phyloP scores from a whole-genome alignment of 2,329 filamentous ascomycete species.

The Colletotrichum limetticola region DNA sequence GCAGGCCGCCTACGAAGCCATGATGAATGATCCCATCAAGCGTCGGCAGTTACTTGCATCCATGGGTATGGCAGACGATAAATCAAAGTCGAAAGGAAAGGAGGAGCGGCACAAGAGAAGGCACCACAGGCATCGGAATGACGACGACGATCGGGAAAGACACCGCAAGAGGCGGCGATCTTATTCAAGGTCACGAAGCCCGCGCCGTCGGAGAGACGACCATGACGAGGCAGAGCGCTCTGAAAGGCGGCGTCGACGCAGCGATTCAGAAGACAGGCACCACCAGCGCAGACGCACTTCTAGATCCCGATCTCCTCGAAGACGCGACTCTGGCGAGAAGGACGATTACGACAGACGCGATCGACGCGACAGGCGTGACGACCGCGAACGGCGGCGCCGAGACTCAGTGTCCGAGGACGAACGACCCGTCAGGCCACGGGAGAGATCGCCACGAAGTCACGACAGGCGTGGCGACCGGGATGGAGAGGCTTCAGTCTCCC shows the following conservation, averaged over 20 bases:
- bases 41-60: slow-evolving; percentile 74
- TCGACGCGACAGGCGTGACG: slow-evolving; percentile 39
- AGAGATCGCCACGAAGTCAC: slow-evolving; percentile 12
- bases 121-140: slow-evolving; percentile 54
- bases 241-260: slow-evolving; percentile 34
- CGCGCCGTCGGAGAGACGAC: slow-evolving; percentile 43
- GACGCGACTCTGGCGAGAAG: slow-evolving; percentile 26
- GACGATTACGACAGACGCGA: slow-evolving; percentile 16
- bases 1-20: slow-evolving; percentile 80
- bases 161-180: slow-evolving; percentile 54
- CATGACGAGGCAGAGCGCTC: slow-evolving; percentile 43
- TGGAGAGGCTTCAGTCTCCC: slow-evolving; percentile 28
- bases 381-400: slow-evolving; percentile 43
- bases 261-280: slow-evolving; percentile 34
- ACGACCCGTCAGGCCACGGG: slow-evolving; percentile 44
- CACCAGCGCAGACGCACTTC: slow-evolving; percentile 25
- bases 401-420: slow-evolving; percentile 42
- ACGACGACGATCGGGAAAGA: slow-evolving; percentile 53
- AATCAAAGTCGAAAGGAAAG: slow-evolving; percentile 47
- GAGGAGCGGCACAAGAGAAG: slow-evolving; percentile 57
- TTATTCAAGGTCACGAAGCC: slow-evolving; percentile 57
- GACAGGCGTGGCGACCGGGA: slow-evolving; percentile 39
- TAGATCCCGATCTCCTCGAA: slow-evolving; percentile 30
- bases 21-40: slow-evolving; percentile 82
- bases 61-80: slow-evolving; percentile 65